These are phyloP conservation scores for Neofusicoccum cordaticola DNA, from an alignment of 2,329 filamentous ascomycete genomes.

Conservation along the genomic window DNA sequence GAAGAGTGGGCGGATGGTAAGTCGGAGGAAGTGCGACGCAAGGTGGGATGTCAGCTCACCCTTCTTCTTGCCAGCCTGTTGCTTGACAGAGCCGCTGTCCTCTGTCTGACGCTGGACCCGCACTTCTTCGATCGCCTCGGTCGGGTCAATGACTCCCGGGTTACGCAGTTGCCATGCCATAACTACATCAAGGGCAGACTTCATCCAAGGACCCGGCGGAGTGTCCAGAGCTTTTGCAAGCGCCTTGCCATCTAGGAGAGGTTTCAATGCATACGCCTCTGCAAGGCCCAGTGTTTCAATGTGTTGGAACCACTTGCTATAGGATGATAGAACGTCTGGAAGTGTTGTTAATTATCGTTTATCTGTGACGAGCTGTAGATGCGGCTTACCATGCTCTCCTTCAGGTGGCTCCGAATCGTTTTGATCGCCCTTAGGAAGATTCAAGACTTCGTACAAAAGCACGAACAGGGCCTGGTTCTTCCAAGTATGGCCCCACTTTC, in stretches of 20 bases:
- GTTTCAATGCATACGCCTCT: slow-evolving; percentile 48
- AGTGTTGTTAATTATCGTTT: not conserved
- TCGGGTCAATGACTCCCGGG: slow-evolving; percentile 60
- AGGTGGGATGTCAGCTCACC: slow-evolving; percentile 52
- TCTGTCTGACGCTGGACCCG: slow-evolving; percentile 24
- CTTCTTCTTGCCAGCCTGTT: slow-evolving; percentile 26
- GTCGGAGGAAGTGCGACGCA: slow-evolving; percentile 57
- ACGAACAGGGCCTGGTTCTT: slow-evolving; percentile 67
- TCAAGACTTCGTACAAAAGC: slow-evolving; percentile 60
- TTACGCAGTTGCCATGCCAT: slow-evolving; percentile 88
- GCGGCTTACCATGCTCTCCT: slow-evolving; percentile 43
- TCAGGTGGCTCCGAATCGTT: slow-evolving; percentile 41
- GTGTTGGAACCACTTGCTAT: slow-evolving; percentile 53
- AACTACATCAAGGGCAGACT: slow-evolving; percentile 71
- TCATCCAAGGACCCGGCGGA: slow-evolving; percentile 81
- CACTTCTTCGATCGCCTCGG: slow-evolving; percentile 46
- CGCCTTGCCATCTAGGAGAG: slow-evolving; percentile 68
- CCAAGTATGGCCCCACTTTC: slow-evolving; percentile 72
- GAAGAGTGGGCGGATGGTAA: slow-evolving; percentile 67
- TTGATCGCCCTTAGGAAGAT: slow-evolving; percentile 37
- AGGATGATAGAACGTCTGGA: slow-evolving; percentile 48
- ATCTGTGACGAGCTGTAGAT: not conserved
- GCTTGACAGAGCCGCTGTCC: slow-evolving; percentile 20
- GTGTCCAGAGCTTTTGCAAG: slow-evolving; percentile 65
- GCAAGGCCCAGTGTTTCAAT: slow-evolving; percentile 51